Evolutionary conservation across 805 yeast genomes (phyloP).

Genomic region (Sugiyamaella chiloensis): DNA sequence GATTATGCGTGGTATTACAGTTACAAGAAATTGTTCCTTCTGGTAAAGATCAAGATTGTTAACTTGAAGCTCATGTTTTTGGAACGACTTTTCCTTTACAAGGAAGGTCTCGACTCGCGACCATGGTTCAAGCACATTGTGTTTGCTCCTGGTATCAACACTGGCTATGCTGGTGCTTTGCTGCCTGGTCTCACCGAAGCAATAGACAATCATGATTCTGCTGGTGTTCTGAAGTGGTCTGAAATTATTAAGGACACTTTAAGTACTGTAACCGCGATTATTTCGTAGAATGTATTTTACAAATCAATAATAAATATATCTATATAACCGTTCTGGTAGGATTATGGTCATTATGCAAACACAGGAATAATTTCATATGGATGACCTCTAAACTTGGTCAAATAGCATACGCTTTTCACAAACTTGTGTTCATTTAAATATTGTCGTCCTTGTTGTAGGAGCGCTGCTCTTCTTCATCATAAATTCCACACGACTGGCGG

Average conservation of each 20-base stretch:
- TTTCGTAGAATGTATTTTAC: neutral
- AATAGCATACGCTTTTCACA: too few species aligned
- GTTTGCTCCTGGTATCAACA: constrained; percentile 58
- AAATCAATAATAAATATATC: too few species aligned
- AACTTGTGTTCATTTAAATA: too few species aligned
- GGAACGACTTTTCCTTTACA: constrained; percentile 47
- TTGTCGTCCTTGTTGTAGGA: too few species aligned
- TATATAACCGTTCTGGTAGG: too few species aligned
- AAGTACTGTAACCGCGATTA: constrained; percentile 12
- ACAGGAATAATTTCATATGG: too few species aligned
- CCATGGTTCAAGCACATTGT: constrained; percentile 58
- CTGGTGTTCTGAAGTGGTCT: constrained; percentile 40
- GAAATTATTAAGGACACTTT: constrained; percentile 28
- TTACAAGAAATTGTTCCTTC: constrained; percentile 24
- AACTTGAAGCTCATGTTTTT: constrained; percentile 42
- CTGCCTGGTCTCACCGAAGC: constrained; percentile 57
- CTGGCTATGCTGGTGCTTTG: constrained; percentile 59
- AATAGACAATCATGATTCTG: constrained; percentile 44
- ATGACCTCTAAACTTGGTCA: too few species aligned
- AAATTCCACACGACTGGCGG: too few species aligned
- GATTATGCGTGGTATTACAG: constrained; percentile 78
- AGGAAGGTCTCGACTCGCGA: constrained; percentile 47
- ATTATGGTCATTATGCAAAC: too few species aligned
- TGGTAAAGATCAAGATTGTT: constrained; percentile 27
- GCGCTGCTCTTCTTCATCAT: too few species aligned